These are phyloP conservation scores for Colletotrichum limetticola DNA, from an alignment of 2,329 filamentous ascomycete genomes.

Conservation along the genomic window DNA sequence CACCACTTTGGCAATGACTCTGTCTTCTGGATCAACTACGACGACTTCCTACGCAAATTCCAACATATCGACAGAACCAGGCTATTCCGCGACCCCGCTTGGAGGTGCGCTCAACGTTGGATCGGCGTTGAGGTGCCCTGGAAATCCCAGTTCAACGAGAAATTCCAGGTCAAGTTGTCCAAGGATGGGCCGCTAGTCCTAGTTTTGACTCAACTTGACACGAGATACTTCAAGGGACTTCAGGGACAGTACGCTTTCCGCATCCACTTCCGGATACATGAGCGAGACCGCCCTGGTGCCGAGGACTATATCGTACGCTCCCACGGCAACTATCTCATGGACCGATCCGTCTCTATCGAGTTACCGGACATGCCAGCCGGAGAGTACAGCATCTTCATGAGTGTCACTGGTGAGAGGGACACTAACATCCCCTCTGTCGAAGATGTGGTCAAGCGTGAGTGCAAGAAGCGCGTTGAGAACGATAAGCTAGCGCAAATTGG, in stretches of 20 bases:
- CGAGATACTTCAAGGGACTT: conserved; percentile 70
- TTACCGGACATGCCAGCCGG: conserved; percentile 65
- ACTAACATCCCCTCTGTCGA: conserved; percentile 58
- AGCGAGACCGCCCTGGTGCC: conserved; percentile 58
- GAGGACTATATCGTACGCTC: conserved; percentile 71
- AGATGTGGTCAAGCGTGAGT: conserved; percentile 65
- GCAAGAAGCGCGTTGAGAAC: conserved; percentile 58
- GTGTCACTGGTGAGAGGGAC: conserved; percentile 62
- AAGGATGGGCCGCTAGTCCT: conserved; percentile 68
- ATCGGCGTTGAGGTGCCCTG: conserved; percentile 71
- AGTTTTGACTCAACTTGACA: conserved; percentile 70
- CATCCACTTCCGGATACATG: conserved; percentile 63
- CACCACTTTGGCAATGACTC: conserved; percentile 71
- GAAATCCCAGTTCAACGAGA: conserved; percentile 70
- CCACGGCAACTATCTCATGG: conserved; percentile 68
- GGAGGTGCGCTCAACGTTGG: conserved; percentile 69
- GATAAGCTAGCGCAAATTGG: conserved; percentile 70
- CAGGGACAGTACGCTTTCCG: conserved; percentile 67
- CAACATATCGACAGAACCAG: conserved; percentile 70
- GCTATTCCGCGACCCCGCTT: conserved; percentile 68
- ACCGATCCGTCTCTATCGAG: conserved; percentile 68
- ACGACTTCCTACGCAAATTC: conserved; percentile 71
- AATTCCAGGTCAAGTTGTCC: conserved; percentile 67
- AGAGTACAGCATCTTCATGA: conserved; percentile 67
- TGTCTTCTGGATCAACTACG: conserved; percentile 72